These are phyloP conservation scores for Corynespora cassiicola DNA, from an alignment of 2,329 filamentous ascomycete species.

Conservation along the genomic window DNA sequence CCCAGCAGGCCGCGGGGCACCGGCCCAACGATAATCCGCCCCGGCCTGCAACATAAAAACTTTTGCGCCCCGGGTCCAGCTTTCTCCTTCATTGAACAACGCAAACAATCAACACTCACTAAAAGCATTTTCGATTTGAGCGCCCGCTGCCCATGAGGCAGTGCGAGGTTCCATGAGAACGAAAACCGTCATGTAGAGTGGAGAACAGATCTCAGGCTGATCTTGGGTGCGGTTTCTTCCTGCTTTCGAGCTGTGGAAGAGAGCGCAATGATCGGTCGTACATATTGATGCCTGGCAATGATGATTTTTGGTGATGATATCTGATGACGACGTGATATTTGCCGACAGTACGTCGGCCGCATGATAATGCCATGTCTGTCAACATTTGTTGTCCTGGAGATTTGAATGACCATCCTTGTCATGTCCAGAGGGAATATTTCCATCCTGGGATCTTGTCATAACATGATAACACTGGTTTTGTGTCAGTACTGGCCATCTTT, in stretches of 20 bases:
- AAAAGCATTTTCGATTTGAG: constrained; percentile 65
- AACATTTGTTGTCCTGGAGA: too few relatives aligned
- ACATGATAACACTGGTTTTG: too few relatives aligned
- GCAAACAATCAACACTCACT: constrained; percentile 60
- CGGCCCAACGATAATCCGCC: constrained; percentile 28
- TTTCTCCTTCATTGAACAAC: constrained; percentile 61
- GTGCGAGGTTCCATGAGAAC: constrained; percentile 59
- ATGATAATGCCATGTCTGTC: too few relatives aligned
- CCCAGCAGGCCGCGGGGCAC: constrained; percentile 32
- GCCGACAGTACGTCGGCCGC: too few relatives aligned
- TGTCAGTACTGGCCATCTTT: too few relatives aligned
- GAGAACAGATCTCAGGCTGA: constrained; percentile 56
- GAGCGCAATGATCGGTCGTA: constrained; percentile 67
- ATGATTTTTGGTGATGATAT: too few relatives aligned
- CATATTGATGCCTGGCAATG: too few relatives aligned
- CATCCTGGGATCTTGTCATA: too few relatives aligned
- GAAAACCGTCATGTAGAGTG: constrained; percentile 66
- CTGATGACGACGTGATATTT: too few relatives aligned
- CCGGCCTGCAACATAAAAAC: constrained; percentile 30
- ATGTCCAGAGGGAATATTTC: too few relatives aligned
- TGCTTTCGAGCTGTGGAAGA: constrained; percentile 55
- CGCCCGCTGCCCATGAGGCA: constrained; percentile 43
- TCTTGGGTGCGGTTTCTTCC: constrained; percentile 66
- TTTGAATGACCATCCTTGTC: too few relatives aligned
- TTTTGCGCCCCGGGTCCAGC: constrained; percentile 28